These are phyloP conservation scores for Euphorbia peplus DNA, from an alignment of 345 rosid genomes.

Conservation along the genomic window DNA sequence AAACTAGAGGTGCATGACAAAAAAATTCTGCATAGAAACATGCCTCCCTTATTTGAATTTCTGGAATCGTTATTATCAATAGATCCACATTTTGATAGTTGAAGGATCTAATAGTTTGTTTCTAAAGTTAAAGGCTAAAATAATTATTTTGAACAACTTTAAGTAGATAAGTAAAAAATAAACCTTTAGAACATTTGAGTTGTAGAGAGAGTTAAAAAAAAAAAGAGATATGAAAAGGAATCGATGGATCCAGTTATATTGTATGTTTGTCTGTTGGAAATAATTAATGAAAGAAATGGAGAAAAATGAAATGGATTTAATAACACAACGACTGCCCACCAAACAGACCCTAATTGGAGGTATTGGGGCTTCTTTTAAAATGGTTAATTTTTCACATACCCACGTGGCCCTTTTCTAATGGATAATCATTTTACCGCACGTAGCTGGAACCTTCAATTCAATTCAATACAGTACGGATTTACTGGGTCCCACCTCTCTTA, in stretches of 20 bases:
- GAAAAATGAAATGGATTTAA: background rate
- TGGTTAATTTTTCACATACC: background rate
- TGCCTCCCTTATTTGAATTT: no score
- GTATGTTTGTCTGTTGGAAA: background rate
- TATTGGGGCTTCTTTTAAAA: background rate
- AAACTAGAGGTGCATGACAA: no score
- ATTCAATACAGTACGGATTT: constrained; percentile 13
- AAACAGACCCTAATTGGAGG: background rate
- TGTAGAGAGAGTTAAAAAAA: no score
- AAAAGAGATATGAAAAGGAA: background rate
- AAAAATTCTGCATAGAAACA: no score
- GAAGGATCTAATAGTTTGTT: no score
- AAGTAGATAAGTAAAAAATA: no score
- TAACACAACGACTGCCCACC: constrained; percentile 10
- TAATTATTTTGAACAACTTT: no score
- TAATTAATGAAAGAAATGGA: background rate
- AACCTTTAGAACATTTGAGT: no score
- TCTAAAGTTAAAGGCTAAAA: no score
- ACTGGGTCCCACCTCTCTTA: constrained; percentile 20
- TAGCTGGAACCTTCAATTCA: constrained; percentile 32
- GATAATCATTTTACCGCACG: constrained; percentile 25
- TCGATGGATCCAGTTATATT: background rate
- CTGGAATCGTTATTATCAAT: no score
- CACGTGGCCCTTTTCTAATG: constrained; percentile 17
- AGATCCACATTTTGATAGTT: no score